Conservation (phyloP, 176 grass and related monocot genomes). For the Aegilops umbellulata region DNA sequence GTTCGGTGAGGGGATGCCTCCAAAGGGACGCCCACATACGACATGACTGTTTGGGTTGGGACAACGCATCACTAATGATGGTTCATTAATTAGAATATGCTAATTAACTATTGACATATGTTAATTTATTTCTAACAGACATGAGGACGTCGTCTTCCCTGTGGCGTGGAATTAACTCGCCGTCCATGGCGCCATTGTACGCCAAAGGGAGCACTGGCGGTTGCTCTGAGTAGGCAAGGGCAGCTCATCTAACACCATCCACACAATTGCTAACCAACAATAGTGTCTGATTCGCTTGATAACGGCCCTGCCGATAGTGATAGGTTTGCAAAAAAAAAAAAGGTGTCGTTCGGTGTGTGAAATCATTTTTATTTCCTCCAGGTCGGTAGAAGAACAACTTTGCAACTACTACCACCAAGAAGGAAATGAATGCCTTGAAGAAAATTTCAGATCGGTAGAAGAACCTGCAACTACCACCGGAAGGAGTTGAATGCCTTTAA, state of each 20-base stretch:
- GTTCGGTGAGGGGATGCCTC: too few species aligned
- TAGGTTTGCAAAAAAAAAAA: background rate
- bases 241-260: constrained; percentile 34
- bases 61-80: too few species aligned
- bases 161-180: too few species aligned
- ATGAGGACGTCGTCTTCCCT: too few species aligned
- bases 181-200: background rate
- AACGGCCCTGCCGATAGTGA: background rate
- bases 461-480: constrained; percentile 25
- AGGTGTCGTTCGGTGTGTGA: too few species aligned
- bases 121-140: too few species aligned
- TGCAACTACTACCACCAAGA: constrained; percentile 13
- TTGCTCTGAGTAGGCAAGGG: constrained; percentile 33
- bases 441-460: background rate
- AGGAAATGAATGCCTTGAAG: background rate
- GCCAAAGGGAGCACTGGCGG: constrained; percentile 1
- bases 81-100: too few species aligned
- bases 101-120: too few species aligned
- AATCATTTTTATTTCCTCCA: too few species aligned
- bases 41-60: too few species aligned
- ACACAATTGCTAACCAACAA: background rate
- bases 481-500: background rate
- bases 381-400: background rate
- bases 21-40: too few species aligned
- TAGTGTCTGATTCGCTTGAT: background rate